These are phyloP conservation scores for Apiotrichum gamsii DNA, from an alignment of 1,284 basidiomycete genomes.

Conservation along the genomic window DNA sequence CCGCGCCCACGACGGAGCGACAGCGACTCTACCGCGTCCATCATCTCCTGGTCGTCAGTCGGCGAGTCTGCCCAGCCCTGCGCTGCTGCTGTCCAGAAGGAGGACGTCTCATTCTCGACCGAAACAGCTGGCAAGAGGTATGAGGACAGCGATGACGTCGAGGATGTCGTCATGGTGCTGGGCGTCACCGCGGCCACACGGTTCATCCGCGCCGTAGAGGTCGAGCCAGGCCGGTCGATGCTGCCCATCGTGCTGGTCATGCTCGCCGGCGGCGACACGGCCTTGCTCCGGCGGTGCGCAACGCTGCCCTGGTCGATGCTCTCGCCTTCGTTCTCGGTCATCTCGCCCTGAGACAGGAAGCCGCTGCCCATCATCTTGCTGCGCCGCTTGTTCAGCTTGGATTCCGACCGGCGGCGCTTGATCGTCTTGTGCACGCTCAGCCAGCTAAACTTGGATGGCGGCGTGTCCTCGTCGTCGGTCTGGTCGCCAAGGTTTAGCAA, in stretches of 20 bases:
- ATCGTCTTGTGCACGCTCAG: conserved; percentile 36
- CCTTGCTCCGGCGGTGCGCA: not conserved
- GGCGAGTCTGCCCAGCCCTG: no score
- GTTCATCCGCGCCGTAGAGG: no score
- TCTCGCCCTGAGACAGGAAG: conserved; percentile 6
- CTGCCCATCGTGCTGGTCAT: no score
- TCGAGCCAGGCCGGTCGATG: no score
- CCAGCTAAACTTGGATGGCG: conserved; percentile 34
- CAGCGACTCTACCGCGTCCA: no score
- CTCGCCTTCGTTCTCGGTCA: no score
- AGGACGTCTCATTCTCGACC: conserved; percentile 1
- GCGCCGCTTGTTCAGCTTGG: conserved; percentile 14
- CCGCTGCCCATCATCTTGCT: conserved; percentile 2
- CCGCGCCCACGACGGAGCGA: no score
- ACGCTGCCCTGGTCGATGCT: not conserved
- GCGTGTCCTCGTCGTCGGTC: conserved; percentile 11
- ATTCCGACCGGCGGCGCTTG: conserved; percentile 30
- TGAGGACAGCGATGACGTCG: not conserved
- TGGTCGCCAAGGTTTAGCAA: not conserved
- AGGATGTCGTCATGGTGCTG: not conserved
- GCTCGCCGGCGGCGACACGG: no score
- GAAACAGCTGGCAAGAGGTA: conserved; percentile 14
- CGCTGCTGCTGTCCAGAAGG: conserved; percentile 11
- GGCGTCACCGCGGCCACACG: no score
- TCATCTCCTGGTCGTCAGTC: no score